Evolutionary conservation across 148 eudicot genomes (phyloP), one percentile per base, ranked within the genome.

Genomic region (Drosera capensis): DNA sequence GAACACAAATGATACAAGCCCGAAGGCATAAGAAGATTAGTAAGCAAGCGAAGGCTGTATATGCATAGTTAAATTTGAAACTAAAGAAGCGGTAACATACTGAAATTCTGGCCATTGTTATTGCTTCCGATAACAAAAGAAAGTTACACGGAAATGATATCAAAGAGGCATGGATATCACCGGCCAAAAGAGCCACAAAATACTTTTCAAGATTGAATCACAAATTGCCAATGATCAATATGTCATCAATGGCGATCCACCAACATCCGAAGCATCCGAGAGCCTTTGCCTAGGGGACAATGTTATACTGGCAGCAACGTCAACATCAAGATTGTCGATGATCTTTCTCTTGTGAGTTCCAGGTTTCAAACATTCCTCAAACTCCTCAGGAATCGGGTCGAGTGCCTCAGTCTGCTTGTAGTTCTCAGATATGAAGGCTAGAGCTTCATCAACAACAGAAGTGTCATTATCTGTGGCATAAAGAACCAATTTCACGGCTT

Each of bases 391-490:
- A 16, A 77, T 72, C 25, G 81, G 71, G 45, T 74, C 65, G 52
- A 73, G 48, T 12, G 38, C 20, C 25, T 17, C 57, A 24, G 37
- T 49, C 39, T 66, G 67, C 45, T 67, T 63, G 54, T 63, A 68
- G 22, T 66, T 68, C 52, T 78, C 64, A 44, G 71, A 60, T 45
- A 84, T 62, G 68, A 90, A 60, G 15, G 86, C 93, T 60, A 75
- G 84, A 45, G 94, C 93, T 67, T 90, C 92, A 15, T 61, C 75
- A 19, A 88, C 71, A 9, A 69, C 84, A 1, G 84, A 67, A 36
- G 75, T 65, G 62, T 79, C 79, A 61, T 83, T 90, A 38, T 88
- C 95, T 8, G 84, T 62, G 17, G 95, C 92, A 50, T 90, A 90
- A 12, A 90, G 39, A 40, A 90, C 60, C 68, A 62, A 78, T 60